phyloP scores from a whole-genome alignment of 345 rosid genomes.

The Brassica juncea region DNA sequence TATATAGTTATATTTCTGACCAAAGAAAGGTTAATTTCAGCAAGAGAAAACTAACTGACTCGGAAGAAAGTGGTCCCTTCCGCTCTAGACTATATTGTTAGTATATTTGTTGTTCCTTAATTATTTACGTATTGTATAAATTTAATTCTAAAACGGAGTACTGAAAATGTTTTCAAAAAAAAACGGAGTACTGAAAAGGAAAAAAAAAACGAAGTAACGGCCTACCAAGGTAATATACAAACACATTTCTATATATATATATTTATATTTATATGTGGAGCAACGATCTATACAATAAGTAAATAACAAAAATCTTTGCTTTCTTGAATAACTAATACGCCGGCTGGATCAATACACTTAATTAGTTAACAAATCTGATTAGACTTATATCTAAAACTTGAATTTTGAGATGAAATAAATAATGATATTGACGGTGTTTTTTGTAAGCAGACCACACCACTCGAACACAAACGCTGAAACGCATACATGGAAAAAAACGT shows the following conservation, averaged over 20 bases:
- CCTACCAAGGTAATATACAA: no score
- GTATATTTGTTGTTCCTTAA: no score
- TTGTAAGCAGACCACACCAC: background rate
- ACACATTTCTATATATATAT: no score
- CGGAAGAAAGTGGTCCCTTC: background rate
- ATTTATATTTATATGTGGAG: no score
- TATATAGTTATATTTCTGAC: background rate
- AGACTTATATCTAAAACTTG: background rate
- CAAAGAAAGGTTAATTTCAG: background rate
- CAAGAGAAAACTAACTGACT: background rate
- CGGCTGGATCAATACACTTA: no score
- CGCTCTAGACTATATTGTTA: background rate
- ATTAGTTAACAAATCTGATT: no score
- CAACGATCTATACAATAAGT: background rate
- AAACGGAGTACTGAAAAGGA: no score
- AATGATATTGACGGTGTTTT: background rate
- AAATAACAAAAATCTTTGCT: background rate
- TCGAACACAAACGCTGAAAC: conserved; percentile 9
- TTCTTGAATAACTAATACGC: background rate
- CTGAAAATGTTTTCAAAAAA: no score
- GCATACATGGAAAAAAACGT: background rate
- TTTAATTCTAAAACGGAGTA: no score
- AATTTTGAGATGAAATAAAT: background rate
- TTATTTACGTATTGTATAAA: no score
- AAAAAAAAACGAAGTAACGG: no score